These are phyloP conservation scores for Westerdykella ornata DNA, from an alignment of 2,329 filamentous ascomycete species.

Conservation along the genomic window DNA sequence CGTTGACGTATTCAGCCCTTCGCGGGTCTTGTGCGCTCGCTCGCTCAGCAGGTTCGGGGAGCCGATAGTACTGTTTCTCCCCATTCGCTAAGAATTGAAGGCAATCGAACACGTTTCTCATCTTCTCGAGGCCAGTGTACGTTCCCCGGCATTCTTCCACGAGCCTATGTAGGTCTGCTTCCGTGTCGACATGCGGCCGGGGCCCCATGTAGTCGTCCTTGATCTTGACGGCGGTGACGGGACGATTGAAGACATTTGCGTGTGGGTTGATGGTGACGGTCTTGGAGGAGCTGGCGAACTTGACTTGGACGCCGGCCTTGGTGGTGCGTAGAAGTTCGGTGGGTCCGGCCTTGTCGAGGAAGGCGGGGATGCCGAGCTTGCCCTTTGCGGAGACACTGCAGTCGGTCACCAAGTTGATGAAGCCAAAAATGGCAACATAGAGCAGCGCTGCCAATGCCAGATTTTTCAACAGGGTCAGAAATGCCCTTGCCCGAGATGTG, in stretches of 20 bases:
- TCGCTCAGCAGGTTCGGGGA: slow-evolving; percentile 38
- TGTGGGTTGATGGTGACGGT: slow-evolving; percentile 45
- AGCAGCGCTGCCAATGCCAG: slow-evolving; percentile 38
- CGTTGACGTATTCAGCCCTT: slow-evolving; percentile 39
- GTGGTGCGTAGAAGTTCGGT: slow-evolving; percentile 39
- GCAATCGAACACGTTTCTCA: slow-evolving; percentile 50
- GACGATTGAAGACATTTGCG: slow-evolving; percentile 51
- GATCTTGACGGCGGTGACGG: slow-evolving; percentile 44
- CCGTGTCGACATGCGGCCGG: slow-evolving; percentile 48
- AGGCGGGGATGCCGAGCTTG: slow-evolving; percentile 39
- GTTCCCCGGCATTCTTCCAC: slow-evolving; percentile 50
- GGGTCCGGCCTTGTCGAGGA: slow-evolving; percentile 38
- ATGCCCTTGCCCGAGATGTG: slow-evolving; percentile 23
- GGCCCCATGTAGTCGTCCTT: slow-evolving; percentile 49
- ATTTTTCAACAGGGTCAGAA: slow-evolving; percentile 40
- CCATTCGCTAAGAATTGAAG: slow-evolving; percentile 46
- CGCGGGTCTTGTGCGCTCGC: slow-evolving; percentile 40
- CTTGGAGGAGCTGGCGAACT: slow-evolving; percentile 38
- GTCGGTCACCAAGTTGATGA: slow-evolving; percentile 39
- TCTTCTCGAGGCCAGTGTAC: slow-evolving; percentile 49
- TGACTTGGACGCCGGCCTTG: slow-evolving; percentile 38
- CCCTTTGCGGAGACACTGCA: slow-evolving; percentile 36
- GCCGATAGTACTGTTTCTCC: slow-evolving; percentile 46
- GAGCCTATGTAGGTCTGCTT: slow-evolving; percentile 48
- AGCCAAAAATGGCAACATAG: slow-evolving; percentile 39